Percentiles rank a stretch among this genome's conserved stretches.
These are phyloP conservation scores for Chloropicon primus DNA, from an alignment of 139 green algal species.

Conservation along the genomic window DNA sequence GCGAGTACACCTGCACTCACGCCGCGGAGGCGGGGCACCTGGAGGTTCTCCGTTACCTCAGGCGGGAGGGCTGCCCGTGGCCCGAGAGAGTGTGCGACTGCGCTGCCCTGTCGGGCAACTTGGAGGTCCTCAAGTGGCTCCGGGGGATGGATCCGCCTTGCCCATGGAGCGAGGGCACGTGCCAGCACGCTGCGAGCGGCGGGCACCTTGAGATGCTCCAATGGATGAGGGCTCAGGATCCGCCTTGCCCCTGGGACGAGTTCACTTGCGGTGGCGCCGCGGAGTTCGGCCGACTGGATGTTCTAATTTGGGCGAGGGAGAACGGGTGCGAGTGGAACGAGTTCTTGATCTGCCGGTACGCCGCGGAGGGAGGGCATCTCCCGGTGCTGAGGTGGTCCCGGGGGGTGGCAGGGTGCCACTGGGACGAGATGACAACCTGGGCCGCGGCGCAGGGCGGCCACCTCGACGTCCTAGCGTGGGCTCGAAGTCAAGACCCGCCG, in stretches of 20 bases:
- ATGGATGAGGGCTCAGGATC: neutral
- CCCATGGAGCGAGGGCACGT: too few species aligned
- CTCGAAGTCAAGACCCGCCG: neutral
- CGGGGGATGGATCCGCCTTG: too few species aligned
- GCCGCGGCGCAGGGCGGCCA: neutral
- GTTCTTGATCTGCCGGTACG: neutral
- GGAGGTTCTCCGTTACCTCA: conserved; percentile 4
- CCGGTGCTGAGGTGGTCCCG: neutral
- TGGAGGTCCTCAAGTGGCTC: too few species aligned
- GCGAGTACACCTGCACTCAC: neutral
- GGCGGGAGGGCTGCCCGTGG: conserved; percentile 1
- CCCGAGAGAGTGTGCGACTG: too few species aligned
- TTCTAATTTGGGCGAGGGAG: neutral
- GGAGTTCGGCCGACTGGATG: neutral
- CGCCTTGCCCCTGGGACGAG: neutral
- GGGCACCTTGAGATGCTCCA: conserved; percentile 5
- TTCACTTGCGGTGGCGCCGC: neutral
- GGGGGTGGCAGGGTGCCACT: neutral
- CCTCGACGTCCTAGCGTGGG: neutral
- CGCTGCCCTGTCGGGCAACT: too few species aligned
- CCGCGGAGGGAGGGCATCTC: neutral
- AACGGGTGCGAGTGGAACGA: neutral
- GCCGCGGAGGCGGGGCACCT: conserved; percentile 1
- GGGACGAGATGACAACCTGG: conserved; percentile 1
- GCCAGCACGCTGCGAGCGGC: neutral